Evolutionary conservation across 306 rosid species (phyloP), one percentile per base, ranked within the genome.

Genomic region (Prunus fruticosa): DNA sequence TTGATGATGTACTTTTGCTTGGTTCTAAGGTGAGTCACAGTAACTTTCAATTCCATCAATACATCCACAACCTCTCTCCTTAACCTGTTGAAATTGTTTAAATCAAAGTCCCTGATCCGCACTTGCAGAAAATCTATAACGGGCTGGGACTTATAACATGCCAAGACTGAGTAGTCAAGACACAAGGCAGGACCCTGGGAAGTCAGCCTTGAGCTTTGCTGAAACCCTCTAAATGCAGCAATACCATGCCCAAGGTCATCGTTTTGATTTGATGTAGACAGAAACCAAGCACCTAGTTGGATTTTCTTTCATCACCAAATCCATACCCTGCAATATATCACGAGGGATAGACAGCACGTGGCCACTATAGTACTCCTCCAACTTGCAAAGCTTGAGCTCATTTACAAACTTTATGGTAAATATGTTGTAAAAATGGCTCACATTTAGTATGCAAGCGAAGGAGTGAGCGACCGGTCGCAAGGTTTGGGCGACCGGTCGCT

Each of bases 321-420:
- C 93, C 97, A 92, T 64, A 27, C 91, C 90, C 81, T 88, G 96
- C 63, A 92, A 79, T 76, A 92, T 84, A 38, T 92, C 93, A 71
- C 93, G 85, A 30, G 97, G 97, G 56, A 78, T 64, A 11, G 87
- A 56, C 41, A 67, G 30, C 16, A 74, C 62, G 18, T 60, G 67
- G 32, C 85, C 88, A 25, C 79, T 75, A 18, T 88, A 75, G 77
- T 88, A 92, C 43, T 92, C 87, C 77, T 67, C 73, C 82, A 92
- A 60, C 87, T 81, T 88, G 72, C 75, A 18, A 67, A 84, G 80
- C 76, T 77, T 69, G 58, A 88, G 89, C 76, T 54, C 78, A 57
- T 87, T 88, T 50, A 86, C 86, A 64, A 78, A 84, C 18, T 84
- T 76, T 43, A 90, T 43, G 22, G 86, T 83, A 74, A 87, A 82